Evolutionary conservation across 352 stramenopile genomes (phyloP), one percentile per base, ranked within the genome.

Genomic region (Globisporangium nunn): DNA sequence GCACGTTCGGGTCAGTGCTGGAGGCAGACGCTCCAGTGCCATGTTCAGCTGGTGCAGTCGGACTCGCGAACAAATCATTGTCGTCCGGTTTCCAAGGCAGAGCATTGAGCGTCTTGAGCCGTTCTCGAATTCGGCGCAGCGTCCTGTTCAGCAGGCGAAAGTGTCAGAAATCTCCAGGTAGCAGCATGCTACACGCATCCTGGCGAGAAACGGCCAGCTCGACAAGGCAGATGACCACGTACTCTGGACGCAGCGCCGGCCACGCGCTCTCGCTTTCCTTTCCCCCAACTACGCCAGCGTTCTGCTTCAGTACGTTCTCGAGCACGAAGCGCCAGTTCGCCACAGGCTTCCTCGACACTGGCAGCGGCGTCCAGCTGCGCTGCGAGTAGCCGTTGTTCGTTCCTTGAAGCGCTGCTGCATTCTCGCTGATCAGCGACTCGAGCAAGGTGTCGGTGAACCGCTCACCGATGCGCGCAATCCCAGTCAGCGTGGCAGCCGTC

Each of bases 301-400:
- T 40, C 4, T 56, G 61, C 51, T 66, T 72, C 12, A 50, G 59
- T 66, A 58, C 68, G 33, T 85, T 72, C 52, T 88, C 78, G 7
- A 88, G 56, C 39, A 86, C 75, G 54, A 88, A 86, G 40, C 74
- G 69, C 78, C 78, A 88, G 55, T 88, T 88, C n/a, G 78, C 78
- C 40, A 83, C 69, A 8, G 78, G 78, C 35, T 78, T 83, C 59
- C 71, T 76, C 47, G 72, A 77, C 17, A 63, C 59, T 15, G 78
- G 74, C n/a, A 88, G 64, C 6, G 74, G 74, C 48, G 72, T 78
- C 78, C 75, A 85, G 57, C 66, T 77, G 33, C 69, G 70, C 23
- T 78, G 72, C 50, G 70, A 62, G 52, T 75, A 77, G 44, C 23
- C 58, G 46, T 46, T 46, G 52, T 63, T 70, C 29, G 63, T 57